Percentiles rank a stretch among this genome's conserved stretches.
phyloP scores from a whole-genome alignment of 768 basidiomycete genomes.

The Mycena crocata region DNA sequence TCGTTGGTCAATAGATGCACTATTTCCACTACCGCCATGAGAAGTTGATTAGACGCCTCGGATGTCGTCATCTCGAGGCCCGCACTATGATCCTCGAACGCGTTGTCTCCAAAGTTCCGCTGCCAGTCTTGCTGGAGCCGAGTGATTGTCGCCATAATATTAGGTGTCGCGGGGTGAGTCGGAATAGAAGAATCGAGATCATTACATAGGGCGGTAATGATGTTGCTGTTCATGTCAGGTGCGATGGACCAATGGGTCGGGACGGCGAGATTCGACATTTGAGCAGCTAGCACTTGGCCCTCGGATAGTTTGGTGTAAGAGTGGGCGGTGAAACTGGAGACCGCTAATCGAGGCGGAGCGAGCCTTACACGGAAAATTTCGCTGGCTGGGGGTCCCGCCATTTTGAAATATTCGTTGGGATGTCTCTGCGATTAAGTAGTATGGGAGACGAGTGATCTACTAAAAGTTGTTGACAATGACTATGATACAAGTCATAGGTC shows the following conservation, averaged over 20 bases:
- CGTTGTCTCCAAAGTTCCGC: background rate
- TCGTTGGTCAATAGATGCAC: background rate
- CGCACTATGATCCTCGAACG: background rate
- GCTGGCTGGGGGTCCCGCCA: too few species aligned
- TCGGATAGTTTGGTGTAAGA: too few species aligned
- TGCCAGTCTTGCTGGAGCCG: background rate
- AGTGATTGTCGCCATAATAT: background rate
- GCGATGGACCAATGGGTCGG: constrained; percentile 8
- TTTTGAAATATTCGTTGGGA: too few species aligned
- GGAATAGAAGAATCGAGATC: background rate
- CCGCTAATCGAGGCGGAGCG: too few species aligned
- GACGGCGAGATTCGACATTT: background rate
- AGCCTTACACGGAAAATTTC: too few species aligned
- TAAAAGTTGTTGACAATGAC: too few species aligned
- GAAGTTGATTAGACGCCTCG: background rate
- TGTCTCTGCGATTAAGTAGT: too few species aligned
- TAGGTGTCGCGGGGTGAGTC: background rate
- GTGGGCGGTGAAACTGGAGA: too few species aligned
- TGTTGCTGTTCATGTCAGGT: background rate
- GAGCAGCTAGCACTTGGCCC: background rate
- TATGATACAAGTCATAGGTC: too few species aligned
- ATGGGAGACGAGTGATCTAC: too few species aligned
- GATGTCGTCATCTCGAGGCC: background rate
- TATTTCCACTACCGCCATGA: background rate
- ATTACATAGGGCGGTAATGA: background rate